These are phyloP conservation scores for Cystobasidium sp. DNA, from an alignment of 1,284 basidiomycete species.

Conservation along the genomic window DNA sequence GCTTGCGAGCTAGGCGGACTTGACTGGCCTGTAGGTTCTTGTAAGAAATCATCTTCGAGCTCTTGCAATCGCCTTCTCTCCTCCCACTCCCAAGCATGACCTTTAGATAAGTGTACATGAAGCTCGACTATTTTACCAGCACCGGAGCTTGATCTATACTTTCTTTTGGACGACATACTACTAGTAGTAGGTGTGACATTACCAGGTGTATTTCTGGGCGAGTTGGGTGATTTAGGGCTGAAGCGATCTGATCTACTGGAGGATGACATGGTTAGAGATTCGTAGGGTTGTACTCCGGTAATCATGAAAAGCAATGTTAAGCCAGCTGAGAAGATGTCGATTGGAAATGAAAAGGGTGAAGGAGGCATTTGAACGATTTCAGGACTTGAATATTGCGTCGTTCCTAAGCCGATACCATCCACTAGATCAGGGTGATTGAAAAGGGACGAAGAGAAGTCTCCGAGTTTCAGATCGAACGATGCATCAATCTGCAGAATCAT, in stretches of 20 bases:
- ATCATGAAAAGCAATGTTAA: conserved; percentile 60
- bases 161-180: conserved; percentile 9
- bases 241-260: background rate
- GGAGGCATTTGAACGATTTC: conserved; percentile 58
- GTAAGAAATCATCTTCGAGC: conserved; percentile 25
- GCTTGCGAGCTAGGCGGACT: background rate
- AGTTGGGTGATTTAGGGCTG: conserved; percentile 3
- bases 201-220: background rate
- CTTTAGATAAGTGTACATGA: conserved; percentile 37
- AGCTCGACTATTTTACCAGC: conserved; percentile 36
- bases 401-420: conserved; percentile 61
- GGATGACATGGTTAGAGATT: conserved; percentile 37
- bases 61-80: conserved; percentile 30
- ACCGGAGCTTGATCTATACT: conserved; percentile 29
- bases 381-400: conserved; percentile 61
- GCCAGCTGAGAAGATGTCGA: conserved; percentile 62
- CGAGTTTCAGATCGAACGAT: conserved; percentile 56
- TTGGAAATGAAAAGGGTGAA: conserved; percentile 58
- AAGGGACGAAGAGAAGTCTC: conserved; percentile 61
- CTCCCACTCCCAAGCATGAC: conserved; percentile 39
- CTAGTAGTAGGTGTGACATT: background rate
- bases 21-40: background rate
- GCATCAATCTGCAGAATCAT: conserved; percentile 44
- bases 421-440: conserved; percentile 56
- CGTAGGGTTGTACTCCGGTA: conserved; percentile 60